Percentiles rank a stretch among this genome's conserved stretches.
Evolutionary conservation across 495 filamentous ascomycete genomes (phyloP).

Genomic region (Talaromyces borbonicus): DNA sequence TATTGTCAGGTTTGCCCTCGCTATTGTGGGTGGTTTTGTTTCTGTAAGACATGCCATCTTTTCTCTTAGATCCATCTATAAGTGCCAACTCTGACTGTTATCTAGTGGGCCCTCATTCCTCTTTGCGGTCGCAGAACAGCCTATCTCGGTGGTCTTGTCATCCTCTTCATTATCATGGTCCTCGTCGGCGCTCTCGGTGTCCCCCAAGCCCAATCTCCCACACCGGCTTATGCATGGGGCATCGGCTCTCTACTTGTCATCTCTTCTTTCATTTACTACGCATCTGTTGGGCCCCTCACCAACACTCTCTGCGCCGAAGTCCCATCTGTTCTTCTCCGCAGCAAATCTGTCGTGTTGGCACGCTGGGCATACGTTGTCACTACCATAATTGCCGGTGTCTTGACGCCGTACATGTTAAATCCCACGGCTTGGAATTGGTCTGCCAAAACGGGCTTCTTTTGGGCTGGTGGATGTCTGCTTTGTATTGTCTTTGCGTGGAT

Average conservation of each 20-base stretch:
- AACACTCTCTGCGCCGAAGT: slow-evolving; percentile 54
- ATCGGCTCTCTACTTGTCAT: slow-evolving; percentile 33
- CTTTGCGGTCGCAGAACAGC: slow-evolving; percentile 40
- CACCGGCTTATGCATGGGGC: slow-evolving; percentile 40
- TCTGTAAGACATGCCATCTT: slow-evolving; percentile 19
- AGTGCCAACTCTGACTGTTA: too few relatives aligned
- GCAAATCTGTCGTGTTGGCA: slow-evolving; percentile 52
- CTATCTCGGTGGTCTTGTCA: slow-evolving; percentile 37
- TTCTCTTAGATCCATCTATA: too few relatives aligned
- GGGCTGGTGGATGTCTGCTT: slow-evolving; percentile 41
- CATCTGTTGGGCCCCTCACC: slow-evolving; percentile 48
- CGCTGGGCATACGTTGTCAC: slow-evolving; percentile 49
- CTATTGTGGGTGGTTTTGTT: slow-evolving; percentile 1
- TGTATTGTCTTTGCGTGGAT: slow-evolving; percentile 37
- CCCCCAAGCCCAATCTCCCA: slow-evolving; percentile 34
- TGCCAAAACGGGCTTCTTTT: slow-evolving; percentile 60
- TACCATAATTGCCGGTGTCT: slow-evolving; percentile 50
- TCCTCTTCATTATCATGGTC: slow-evolving; percentile 40
- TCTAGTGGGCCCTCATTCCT: slow-evolving; percentile 18
- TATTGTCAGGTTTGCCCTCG: slow-evolving; percentile 5
- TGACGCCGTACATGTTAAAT: slow-evolving; percentile 59
- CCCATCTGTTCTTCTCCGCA: slow-evolving; percentile 45
- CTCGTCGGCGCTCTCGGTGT: slow-evolving; percentile 53
- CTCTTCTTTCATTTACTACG: slow-evolving; percentile 47
- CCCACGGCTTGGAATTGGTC: slow-evolving; percentile 51